These are phyloP conservation scores for Mucuna pruriens DNA, from an alignment of 306 rosid species.

Conservation along the genomic window DNA sequence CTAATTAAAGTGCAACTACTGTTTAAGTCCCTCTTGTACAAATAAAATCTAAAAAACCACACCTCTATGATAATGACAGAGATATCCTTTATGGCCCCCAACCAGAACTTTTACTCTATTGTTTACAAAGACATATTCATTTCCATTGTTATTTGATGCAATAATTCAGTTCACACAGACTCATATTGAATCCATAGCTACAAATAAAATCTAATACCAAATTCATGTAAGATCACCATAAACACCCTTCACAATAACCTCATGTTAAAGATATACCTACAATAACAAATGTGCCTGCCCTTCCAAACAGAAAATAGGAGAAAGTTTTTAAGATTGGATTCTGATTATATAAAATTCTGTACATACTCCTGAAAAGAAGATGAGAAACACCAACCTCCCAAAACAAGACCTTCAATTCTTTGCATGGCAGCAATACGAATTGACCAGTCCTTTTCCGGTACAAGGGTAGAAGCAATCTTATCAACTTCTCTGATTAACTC, in stretches of 20 bases:
- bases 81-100: constrained; percentile 22
- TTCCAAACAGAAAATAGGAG: constrained; percentile 22
- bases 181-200: constrained; percentile 15
- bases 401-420: constrained; percentile 92
- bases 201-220: constrained; percentile 37
- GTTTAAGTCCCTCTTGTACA: constrained; percentile 9
- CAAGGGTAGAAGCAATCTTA: constrained; percentile 87
- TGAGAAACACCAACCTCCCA: constrained; percentile 73
- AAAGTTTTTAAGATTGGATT: constrained; percentile 25
- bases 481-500: constrained; percentile 89
- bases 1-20: constrained; percentile 11
- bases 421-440: constrained; percentile 93
- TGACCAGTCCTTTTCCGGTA: constrained; percentile 99
- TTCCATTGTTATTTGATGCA: constrained; percentile 26
- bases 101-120: constrained; percentile 32
- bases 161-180: constrained; percentile 24
- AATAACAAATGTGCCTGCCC: constrained; percentile 15
- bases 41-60: constrained; percentile 26
- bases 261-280: constrained; percentile 34
- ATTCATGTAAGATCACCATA: constrained; percentile 29
- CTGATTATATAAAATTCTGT: constrained; percentile 6
- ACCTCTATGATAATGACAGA: neutral
- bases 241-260: constrained; percentile 26
- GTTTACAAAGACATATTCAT: neutral
- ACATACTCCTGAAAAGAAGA: constrained; percentile 30